Conservation (phyloP, 2,329 filamentous ascomycete species). For the Nigrospora sphaerica region DNA sequence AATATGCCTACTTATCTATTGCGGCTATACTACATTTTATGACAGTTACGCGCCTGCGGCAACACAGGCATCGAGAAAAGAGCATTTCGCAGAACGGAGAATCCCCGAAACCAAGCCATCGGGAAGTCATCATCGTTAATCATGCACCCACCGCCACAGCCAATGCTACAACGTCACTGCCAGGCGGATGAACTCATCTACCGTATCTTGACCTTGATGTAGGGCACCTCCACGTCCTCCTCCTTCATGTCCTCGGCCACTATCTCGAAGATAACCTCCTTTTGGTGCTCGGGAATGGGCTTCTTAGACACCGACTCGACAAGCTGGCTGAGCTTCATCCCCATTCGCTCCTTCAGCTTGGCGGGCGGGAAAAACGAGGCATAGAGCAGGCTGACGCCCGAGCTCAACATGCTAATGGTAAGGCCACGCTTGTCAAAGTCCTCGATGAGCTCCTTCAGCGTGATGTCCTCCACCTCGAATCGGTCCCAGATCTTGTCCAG, state of each 20-base stretch:
- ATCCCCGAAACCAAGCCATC: no score
- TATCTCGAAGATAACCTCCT: constrained; percentile 93
- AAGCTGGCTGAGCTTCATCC: constrained; percentile 79
- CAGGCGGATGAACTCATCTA: constrained; percentile 10
- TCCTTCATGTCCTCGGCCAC: constrained; percentile 82
- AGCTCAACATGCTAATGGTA: constrained; percentile 86
- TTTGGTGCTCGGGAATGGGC: constrained; percentile 82
- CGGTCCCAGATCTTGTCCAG: constrained; percentile 98
- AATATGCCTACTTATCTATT: no score
- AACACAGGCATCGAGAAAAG: no score
- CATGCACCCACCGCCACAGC: no score
- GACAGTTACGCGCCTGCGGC: no score
- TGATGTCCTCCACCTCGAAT: constrained; percentile 84
- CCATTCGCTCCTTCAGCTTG: constrained; percentile 74
- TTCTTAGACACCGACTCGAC: constrained; percentile 90
- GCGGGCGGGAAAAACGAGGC: constrained; percentile 80
- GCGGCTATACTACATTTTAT: no score
- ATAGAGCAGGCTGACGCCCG: constrained; percentile 91
- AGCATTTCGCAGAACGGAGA: no score
- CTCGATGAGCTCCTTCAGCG: constrained; percentile 74
- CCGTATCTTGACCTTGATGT: constrained; percentile 78
- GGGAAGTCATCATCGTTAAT: no score
- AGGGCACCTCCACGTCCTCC: constrained; percentile 95
- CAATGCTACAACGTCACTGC: no score
- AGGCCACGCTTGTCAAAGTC: constrained; percentile 77